A percentile compares a stretch with the other conserved stretches of the same genome.
Evolutionary conservation across 805 yeast species (phyloP).

Genomic region (Yarrowia sp.): DNA sequence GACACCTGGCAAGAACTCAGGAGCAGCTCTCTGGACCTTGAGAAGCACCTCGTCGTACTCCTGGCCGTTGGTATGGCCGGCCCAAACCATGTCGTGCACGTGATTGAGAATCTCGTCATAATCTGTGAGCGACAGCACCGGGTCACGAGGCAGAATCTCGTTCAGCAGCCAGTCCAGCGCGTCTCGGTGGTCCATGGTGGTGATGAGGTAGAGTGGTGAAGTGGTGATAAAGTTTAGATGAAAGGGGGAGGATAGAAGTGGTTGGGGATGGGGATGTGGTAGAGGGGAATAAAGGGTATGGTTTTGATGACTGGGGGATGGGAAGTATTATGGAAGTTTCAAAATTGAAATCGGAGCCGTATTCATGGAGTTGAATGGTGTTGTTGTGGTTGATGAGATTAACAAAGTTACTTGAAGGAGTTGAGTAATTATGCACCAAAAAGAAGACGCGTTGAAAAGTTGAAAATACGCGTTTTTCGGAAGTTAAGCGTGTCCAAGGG

Average conservation of each 20-base stretch:
- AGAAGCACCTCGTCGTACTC: slow-evolving; percentile 9
- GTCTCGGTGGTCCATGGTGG: slow-evolving; percentile 9
- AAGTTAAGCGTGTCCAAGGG: too few relatives aligned
- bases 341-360: too few relatives aligned
- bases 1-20: not conserved
- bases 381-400: too few relatives aligned
- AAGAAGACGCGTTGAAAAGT: too few relatives aligned
- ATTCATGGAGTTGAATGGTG: too few relatives aligned
- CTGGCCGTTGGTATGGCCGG: not conserved
- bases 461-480: too few relatives aligned
- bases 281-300: too few relatives aligned
- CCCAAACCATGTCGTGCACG: slow-evolving; percentile 11
- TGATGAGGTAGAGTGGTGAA: not conserved
- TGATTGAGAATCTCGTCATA: slow-evolving; percentile 15
- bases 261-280: too few relatives aligned
- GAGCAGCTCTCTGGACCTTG: not conserved
- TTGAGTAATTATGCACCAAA: too few relatives aligned
- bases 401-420: too few relatives aligned
- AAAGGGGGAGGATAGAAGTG: not conserved
- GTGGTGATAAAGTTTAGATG: not conserved
- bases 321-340: too few relatives aligned
- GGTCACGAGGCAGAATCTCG: slow-evolving; percentile 6
- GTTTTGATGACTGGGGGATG: too few relatives aligned
- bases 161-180: slow-evolving; percentile 20
- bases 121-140: not conserved